Evolutionary conservation across 1,139 yeast genomes (phyloP), one percentile per base, ranked within the genome.

Genomic region (Candida dubliniensis): DNA sequence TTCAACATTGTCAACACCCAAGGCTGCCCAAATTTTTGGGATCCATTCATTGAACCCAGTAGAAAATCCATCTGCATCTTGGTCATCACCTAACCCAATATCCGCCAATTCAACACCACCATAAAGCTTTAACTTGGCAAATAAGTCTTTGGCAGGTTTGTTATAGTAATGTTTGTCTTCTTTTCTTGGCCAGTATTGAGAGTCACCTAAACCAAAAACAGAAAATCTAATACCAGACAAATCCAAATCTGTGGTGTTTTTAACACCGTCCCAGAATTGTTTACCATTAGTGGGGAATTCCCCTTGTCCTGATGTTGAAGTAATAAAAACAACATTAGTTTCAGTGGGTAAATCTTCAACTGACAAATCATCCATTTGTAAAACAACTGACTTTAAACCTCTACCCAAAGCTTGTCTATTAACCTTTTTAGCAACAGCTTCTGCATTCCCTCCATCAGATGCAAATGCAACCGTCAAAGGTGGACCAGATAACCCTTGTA

Each of bases 261-360:
- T 90, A 53, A 91, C 66, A 34, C 78, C 79, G 56, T 90, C 97
- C 97, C 97, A 91, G 60, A 90, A 84, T 44, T 74, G 78, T 58
- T 91, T 88, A 66, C 97, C 98, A 63, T 90, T 93, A 55, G 89
- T 93, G 37, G 98, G 97, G 71, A 91, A 84, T 67, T 91, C 98
- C 75, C 98, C 98, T 74, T 91, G 98, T 52, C 98, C 98, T 7
- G 96, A 91, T 41, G 98, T 91, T 4, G 97, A 88, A 24, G 93
- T 75, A 41, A 91, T 75, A 55, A 91, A 85, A 13, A 88, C 82
- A 48, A 91, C 78, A 63, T 89, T 88, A 49, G 87, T 87, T 64
- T 88, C 96, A 41, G 79, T 76, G 31, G 89, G 81, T 48, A 91
- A 74, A 53, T 89, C 96, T 58, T 89, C 96, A 40, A 86, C 61